phyloP scores from a whole-genome alignment of 1,284 basidiomycete species.

The Fomitiporia mediterranea region DNA sequence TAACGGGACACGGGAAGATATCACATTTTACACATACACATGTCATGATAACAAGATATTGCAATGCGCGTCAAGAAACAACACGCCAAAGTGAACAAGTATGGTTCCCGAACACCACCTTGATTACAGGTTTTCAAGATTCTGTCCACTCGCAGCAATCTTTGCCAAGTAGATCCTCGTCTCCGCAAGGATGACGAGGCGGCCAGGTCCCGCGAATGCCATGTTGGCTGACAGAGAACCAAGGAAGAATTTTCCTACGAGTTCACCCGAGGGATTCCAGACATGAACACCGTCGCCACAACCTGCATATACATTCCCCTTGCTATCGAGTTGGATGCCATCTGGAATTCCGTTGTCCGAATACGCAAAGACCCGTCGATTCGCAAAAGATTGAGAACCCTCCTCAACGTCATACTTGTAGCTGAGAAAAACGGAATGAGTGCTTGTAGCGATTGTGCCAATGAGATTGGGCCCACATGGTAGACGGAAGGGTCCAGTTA shows the following conservation, averaged over 20 bases:
- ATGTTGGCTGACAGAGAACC: conserved; percentile 57
- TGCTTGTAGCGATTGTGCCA: not conserved
- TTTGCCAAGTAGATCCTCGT: conserved; percentile 60
- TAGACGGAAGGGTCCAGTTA: conserved; percentile 60
- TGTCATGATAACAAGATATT: too few species aligned
- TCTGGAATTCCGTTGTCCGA: conserved; percentile 61
- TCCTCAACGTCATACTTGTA: conserved; percentile 71
- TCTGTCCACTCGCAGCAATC: conserved; percentile 37
- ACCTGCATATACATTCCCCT: conserved; percentile 67
- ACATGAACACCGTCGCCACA: conserved; percentile 74
- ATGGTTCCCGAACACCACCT: too few species aligned
- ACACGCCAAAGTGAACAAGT: too few species aligned
- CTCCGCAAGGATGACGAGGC: conserved; percentile 65
- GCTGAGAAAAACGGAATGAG: conserved; percentile 35
- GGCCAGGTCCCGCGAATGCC: conserved; percentile 59
- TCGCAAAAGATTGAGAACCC: conserved; percentile 48
- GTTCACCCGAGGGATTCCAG: conserved; percentile 55
- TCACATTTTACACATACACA: too few species aligned
- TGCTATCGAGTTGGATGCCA: conserved; percentile 50
- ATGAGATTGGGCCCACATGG: conserved; percentile 49
- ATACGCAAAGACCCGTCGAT: conserved; percentile 71
- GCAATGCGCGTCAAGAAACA: too few species aligned
- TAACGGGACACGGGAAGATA: too few species aligned
- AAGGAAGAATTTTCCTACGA: conserved; percentile 74
- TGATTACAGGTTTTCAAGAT: not conserved